Evolutionary conservation across 768 basidiomycete species (phyloP), one percentile per base, ranked within the genome.

Genomic region (Symmetrospora coprosmae): DNA sequence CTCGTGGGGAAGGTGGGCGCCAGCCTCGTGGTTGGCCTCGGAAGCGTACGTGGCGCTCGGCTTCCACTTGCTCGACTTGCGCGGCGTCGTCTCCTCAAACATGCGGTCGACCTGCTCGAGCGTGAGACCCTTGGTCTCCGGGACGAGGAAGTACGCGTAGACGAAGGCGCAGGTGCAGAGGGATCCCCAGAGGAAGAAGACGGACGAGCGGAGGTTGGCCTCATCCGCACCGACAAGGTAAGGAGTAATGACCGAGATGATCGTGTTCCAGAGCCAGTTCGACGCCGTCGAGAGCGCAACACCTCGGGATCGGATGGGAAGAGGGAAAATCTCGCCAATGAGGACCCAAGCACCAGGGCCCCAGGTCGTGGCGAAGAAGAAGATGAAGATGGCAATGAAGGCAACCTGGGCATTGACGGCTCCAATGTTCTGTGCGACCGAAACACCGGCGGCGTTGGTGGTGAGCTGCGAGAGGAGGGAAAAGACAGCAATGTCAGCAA

Each of bases 101-200:
- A 71, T 69, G 46, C 60, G 68, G 73, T 88, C 87, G 70, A 89
- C 80, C 73, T 88, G 84, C 75, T 89, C 87, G 65, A 89, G 79
- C 17, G 84, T 82, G 14, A 88, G 77, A 9, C 85, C 85, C 74
- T 87, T 86, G 61, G 71, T 72, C 60, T 69, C 68, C 0, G 68
- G 66, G 45, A 72, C 60, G 23, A 72, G 67, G 53, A 88, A 73
- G 73, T 79, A 83, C 77, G 87, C 81, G 76, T 83, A 87, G 14
- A 86, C 80, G 75, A 68, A 87, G 61, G 71, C 82, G 71, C 70
- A 81, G 81, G 70, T 80, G 80, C 58, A 78, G 70, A 72, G 85
- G 85, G 7, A 34, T 27, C n/a, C 80, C 87, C 87, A 89, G 72
- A 89, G 78, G 77, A 87, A 88, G 81, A 89, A 89, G 69, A 87